Evolutionary conservation across 352 stramenopile species (phyloP), one percentile per base, ranked within the genome.

Genomic region (Aphanomyces astaci): DNA sequence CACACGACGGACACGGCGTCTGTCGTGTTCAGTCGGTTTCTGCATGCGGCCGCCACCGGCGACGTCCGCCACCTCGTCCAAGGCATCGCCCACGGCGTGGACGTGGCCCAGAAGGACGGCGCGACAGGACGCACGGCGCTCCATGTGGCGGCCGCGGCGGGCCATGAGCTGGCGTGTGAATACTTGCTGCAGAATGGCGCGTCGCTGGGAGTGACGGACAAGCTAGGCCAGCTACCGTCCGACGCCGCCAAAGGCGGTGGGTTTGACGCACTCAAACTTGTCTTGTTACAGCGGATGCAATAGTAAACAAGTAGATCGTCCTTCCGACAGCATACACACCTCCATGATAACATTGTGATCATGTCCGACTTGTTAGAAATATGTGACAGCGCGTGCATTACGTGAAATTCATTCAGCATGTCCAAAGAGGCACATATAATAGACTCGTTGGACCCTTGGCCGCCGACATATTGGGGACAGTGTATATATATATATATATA

Each of bases 111-210:
- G 22, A 76, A 77, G 4, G 80, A 79, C 13, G 71, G 78, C 0
- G 67, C 78, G 3, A 55, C 72, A n/a, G 65, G 79, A 0, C 73
- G 89, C 68, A 89, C 83, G 1, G 82, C 84, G 33, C 71, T 95
- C 25, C 79, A 92, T 40, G 65, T 77, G 1, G 75, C 74, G 7
- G 83, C 86, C 46, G 69, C 70, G 3, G 28, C 31, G 0, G 84
- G 84, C 0, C 71, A 77, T 4, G 52, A 73, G 11, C 40, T 66
- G 0, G 89, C 79, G 60, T 95, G 84, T 40, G 82, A 95, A 22
- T 95, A 90, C 62, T 70, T 95, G 3, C 66, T 95, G 32, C 70
- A 90, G 2, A 95, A 95, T 43, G 86, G 86, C 28, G 81, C 86
- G 15, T 90, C 78, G n/a, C 63, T 90, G 7, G 74, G 77, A n/a